Evolutionary conservation across 2,329 filamentous ascomycete species (phyloP), one percentile per base, ranked within the genome.

Genomic region (Ophiognomonia clavigignenti-juglandacearum): DNA sequence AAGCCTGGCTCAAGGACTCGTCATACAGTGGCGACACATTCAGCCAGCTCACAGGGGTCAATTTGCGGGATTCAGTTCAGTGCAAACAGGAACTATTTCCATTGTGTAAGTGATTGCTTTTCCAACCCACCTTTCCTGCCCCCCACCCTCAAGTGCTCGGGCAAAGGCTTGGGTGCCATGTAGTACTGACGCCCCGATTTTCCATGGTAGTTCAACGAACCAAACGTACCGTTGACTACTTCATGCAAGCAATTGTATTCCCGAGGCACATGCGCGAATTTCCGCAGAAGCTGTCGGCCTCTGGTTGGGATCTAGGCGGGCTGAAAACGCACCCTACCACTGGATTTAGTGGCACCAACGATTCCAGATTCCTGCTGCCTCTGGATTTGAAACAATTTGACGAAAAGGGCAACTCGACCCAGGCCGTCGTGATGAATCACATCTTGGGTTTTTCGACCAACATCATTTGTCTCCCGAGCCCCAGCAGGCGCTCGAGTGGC

Each of bases 261-360:
- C 71, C 81, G 0, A 78, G 72, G 26, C 75, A 83, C 19, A 73
- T 78, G 51, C 80, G 74, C 19, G 77, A 86, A 48, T 88, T 86
- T 39, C 74, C 76, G 0, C 46, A 70, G 8, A 88, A 86, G 50
- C 62, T 88, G 0, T 80, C 78, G 0, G 72, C 80, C 0, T 87
- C 83, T 0, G 83, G 82, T 0, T 88, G 83, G 84, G 82, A 88
- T 50, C 64, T 88, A 16, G 78, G 67, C 1, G 58, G 65, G 31
- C 39, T 39, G 4, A 82, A 74, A 45, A 6, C 16, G 0, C 64
- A 78, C 18, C 68, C 73, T 0, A 81, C 74, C 0, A 82, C 79
- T 0, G 85, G 85, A 0, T 89, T 89, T 56, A 86, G 81, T 45
- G 84, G 85, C 0, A 89, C 85, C 0, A 83, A 81, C 20, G 84